Evolutionary conservation across 2,329 filamentous ascomycete species (phyloP).

Genomic region (Mycosphaerella sp.): DNA sequence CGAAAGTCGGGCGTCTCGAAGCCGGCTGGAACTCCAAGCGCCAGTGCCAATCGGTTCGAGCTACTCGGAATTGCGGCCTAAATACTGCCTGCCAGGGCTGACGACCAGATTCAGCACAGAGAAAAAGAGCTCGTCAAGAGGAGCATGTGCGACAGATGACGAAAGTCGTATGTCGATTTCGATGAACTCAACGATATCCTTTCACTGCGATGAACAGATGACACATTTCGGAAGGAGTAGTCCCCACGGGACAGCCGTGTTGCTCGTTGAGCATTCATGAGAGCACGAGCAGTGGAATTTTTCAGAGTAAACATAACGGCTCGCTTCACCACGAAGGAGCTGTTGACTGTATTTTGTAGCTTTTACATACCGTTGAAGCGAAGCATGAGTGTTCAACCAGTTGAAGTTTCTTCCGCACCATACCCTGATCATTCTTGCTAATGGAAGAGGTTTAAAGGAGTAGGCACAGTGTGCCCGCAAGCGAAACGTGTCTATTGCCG

Average conservation of each 20-base stretch:
- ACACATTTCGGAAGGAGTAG: neutral
- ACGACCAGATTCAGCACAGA: neutral
- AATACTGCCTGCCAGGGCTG: neutral
- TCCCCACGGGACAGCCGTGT: neutral
- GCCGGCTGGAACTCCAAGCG: constrained; percentile 3
- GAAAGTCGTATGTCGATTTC: no score
- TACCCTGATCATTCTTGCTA: neutral
- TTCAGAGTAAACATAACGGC: neutral
- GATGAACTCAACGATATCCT: neutral
- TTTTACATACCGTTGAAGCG: neutral
- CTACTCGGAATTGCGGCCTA: constrained; percentile 7
- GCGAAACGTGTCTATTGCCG: no score
- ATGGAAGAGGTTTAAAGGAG: no score
- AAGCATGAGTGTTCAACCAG: neutral
- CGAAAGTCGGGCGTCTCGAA: constrained; percentile 7
- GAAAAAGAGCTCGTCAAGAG: neutral
- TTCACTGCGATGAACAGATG: neutral
- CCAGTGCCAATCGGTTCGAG: constrained; percentile 6
- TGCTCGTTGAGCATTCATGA: neutral
- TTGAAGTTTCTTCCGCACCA: neutral
- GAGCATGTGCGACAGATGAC: neutral
- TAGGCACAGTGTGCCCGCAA: no score
- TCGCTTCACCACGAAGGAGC: neutral
- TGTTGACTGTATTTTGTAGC: neutral
- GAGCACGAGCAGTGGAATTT: neutral